These are phyloP conservation scores for Penicillium cosmopolitanum DNA, from an alignment of 495 filamentous ascomycete genomes.

Conservation along the genomic window DNA sequence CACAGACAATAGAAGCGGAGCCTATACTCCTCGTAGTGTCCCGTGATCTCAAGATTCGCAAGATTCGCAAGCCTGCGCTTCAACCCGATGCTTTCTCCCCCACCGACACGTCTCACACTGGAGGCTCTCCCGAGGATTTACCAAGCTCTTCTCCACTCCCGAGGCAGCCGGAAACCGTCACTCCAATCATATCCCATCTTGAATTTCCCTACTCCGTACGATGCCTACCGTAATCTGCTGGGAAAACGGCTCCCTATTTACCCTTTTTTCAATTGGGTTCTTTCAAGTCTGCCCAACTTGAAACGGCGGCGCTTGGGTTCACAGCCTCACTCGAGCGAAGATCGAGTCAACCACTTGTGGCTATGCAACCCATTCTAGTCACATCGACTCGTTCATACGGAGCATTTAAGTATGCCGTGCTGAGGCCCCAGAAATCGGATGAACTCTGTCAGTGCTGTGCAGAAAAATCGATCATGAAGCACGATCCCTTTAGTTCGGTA, in stretches of 20 bases:
- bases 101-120: slow-evolving; percentile 15
- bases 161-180: slow-evolving; percentile 1
- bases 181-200: neutral
- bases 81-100: slow-evolving; percentile 14
- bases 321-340: neutral
- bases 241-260: neutral
- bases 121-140: slow-evolving; percentile 5
- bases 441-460: neutral
- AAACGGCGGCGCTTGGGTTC: slow-evolving; percentile 2
- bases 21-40: neutral
- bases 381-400: neutral
- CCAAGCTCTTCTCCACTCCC: slow-evolving; percentile 1
- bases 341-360: neutral
- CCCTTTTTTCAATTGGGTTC: neutral
- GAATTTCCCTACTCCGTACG: neutral
- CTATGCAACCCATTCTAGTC: neutral
- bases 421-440: neutral
- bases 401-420: neutral
- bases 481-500: no score
- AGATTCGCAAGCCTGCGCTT: slow-evolving; percentile 27
- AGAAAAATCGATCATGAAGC: neutral
- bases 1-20: neutral
- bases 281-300: neutral
- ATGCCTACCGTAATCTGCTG: neutral
- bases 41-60: slow-evolving; percentile 19